Conservation (phyloP, 495 filamentous ascomycete species). For the Trichoderma reesei region DNA sequence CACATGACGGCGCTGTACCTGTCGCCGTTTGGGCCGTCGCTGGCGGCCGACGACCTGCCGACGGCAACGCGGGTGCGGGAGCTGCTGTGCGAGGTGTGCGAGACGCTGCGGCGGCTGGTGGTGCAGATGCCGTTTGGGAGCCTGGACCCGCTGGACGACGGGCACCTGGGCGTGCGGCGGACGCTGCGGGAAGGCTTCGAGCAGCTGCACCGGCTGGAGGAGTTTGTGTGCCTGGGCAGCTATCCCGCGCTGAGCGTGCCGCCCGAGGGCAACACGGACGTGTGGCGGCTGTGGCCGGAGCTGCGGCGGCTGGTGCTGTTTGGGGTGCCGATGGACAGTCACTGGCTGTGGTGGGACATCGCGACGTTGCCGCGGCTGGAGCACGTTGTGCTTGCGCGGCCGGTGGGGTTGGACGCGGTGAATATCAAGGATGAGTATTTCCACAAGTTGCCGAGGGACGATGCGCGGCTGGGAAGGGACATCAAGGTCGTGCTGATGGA, state of each 20-base stretch:
- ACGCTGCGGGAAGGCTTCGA: constrained; percentile 22
- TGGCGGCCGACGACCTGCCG: constrained; percentile 11
- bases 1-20: constrained; percentile 15
- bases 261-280: constrained; percentile 17
- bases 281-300: constrained; percentile 26
- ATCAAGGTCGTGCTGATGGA: constrained; percentile 14
- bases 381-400: constrained; percentile 28
- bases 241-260: constrained; percentile 12
- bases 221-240: constrained; percentile 22
- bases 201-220: constrained; percentile 22
- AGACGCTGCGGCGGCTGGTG: constrained; percentile 16
- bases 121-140: constrained; percentile 19
- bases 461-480: constrained; percentile 2
- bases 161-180: constrained; percentile 14
- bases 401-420: constrained; percentile 16
- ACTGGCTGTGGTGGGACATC: constrained; percentile 21
- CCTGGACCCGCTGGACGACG: constrained; percentile 16
- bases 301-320: constrained; percentile 26
- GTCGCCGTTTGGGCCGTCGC: constrained; percentile 10
- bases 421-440: constrained; percentile 16
- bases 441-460: constrained; percentile 5
- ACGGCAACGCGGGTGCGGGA: constrained; percentile 11
- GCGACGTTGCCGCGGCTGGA: constrained; percentile 20
- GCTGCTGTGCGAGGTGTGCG: constrained; percentile 17
- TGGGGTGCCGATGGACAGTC: constrained; percentile 18